Base-by-base conservation (phyloP, 2,329 filamentous ascomycete species). In the Aspergillus pseudonomiae region DNA sequence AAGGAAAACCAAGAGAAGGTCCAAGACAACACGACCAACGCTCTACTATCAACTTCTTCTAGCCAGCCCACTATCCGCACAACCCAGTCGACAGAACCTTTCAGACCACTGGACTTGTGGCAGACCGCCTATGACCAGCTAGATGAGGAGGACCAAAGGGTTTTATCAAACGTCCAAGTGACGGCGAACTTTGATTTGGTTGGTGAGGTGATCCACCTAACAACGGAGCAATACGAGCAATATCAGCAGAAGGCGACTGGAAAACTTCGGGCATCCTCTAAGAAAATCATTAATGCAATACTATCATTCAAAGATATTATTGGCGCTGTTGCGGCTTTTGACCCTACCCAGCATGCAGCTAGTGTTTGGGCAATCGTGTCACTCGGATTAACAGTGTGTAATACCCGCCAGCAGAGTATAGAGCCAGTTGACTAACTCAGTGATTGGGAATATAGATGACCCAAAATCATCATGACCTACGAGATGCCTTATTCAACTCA, bases 81-180 rank as follows among this genome's bases (percentile, higher is more conserved):
- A 14, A 21, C 14, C 41, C 41, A 45, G 41, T 45, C 41, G 14
- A 6, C 19, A 45, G 19, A 45, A 9, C 19, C 41, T 19, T 45
- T n/a, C 41, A 45, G 41, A 19, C 52, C 60, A 43, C 3, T 57
- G 58, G 63, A 68, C 54, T 50, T 68, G 41, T 70, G 68, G 65
- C 61, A 68, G 58, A n/a, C 45, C 28, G 68, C 68, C 24, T 68
- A 68, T 57, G 56, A 66, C 24, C 48, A 66, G 36, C 65, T 67
- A 7, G 43, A 62, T 48, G 6, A 59, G 26, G 30, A 61, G 10
- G 59, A 67, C 34, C 61, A 56, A 24, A n/a, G 58, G 26, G 55
- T 62, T 57, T 55, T 67, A 10, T 65, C 58, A 32, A 28, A 14
- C n/a, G 58, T 34, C 19, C 26, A 55, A 36, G 41, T 28, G 34